Conservation (phyloP, 371 early-diverging fungal species). For the Haplosporangium sp. region DNA sequence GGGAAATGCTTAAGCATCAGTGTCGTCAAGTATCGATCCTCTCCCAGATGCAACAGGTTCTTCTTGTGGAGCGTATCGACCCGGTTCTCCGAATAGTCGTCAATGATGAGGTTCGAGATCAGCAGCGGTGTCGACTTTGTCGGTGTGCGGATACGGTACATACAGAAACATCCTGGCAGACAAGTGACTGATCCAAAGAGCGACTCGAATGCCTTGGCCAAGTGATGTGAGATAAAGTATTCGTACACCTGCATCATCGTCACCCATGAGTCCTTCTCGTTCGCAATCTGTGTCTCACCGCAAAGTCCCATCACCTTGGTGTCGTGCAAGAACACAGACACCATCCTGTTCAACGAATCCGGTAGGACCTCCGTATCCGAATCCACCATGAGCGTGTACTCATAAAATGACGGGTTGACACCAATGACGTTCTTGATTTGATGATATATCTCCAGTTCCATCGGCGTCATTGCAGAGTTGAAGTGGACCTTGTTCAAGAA, state of each 20-base stretch:
- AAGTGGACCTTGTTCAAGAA: conserved; percentile 98
- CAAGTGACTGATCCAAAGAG: conserved; percentile 98
- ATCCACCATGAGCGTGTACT: conserved; percentile 95
- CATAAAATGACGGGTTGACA: conserved; percentile 88
- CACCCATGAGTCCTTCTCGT: conserved; percentile 90
- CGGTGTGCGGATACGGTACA: conserved; percentile 92
- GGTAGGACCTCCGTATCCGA: conserved; percentile 93
- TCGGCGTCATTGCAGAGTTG: conserved; percentile 89
- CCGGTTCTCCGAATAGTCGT: conserved; percentile 94
- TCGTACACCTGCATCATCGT: conserved; percentile 99
- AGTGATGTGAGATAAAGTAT: conserved; percentile 98
- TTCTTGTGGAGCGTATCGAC: conserved; percentile 99
- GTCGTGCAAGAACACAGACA: conserved; percentile 91
- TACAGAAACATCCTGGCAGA: conserved; percentile 96
- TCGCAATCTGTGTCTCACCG: conserved; percentile 92
- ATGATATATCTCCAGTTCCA: conserved; percentile 93
- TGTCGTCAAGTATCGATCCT: conserved; percentile 96
- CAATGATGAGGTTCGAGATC: conserved; percentile 89
- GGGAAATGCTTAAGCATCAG: conserved; percentile 99
- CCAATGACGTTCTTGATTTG: conserved; percentile 95
- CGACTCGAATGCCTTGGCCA: conserved; percentile 99
- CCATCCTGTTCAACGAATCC: conserved; percentile 88
- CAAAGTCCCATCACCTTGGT: conserved; percentile 91
- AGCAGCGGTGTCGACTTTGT: conserved; percentile 91
- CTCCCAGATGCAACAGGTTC: conserved; percentile 85